These are phyloP conservation scores for Linnemannia zychae DNA, from an alignment of 192 early-diverging fungal species.

Conservation along the genomic window DNA sequence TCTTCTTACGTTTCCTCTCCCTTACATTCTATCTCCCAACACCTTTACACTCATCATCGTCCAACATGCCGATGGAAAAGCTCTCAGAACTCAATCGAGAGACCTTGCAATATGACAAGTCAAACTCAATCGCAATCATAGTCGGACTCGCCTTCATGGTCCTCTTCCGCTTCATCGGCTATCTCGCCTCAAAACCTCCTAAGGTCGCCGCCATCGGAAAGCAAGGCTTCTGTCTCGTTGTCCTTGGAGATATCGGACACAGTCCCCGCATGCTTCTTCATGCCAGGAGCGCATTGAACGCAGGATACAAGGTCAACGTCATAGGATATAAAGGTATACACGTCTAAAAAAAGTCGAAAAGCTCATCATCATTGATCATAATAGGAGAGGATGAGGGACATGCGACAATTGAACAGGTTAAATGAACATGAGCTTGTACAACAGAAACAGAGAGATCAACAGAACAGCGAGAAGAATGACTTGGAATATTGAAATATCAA, in stretches of 20 bases:
- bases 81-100: conserved; percentile 39
- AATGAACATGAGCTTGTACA: too few species aligned
- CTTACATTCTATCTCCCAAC: not conserved
- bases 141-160: conserved; percentile 54
- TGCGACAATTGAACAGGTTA: not conserved
- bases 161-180: conserved; percentile 54
- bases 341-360: too few species aligned
- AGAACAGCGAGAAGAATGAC: too few species aligned
- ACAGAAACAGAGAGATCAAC: too few species aligned
- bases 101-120: conserved; percentile 47
- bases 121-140: conserved; percentile 52
- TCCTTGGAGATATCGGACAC: conserved; percentile 87
- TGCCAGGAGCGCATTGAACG: conserved; percentile 78
- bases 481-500: too few species aligned
- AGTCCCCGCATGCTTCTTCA: conserved; percentile 96
- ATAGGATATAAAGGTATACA: conserved; percentile 84
- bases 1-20: not conserved
- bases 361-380: too few species aligned
- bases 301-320: conserved; percentile 81
- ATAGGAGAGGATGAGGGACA: too few species aligned
- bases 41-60: conserved; percentile 13
- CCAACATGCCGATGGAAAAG: conserved; percentile 9
- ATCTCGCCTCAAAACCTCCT: conserved; percentile 42
- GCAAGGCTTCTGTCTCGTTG: conserved; percentile 63
- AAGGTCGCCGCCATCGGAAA: conserved; percentile 40